Conservation (phyloP, 257 asterid genomes). For the Nicotiana tomentosiformis region DNA sequence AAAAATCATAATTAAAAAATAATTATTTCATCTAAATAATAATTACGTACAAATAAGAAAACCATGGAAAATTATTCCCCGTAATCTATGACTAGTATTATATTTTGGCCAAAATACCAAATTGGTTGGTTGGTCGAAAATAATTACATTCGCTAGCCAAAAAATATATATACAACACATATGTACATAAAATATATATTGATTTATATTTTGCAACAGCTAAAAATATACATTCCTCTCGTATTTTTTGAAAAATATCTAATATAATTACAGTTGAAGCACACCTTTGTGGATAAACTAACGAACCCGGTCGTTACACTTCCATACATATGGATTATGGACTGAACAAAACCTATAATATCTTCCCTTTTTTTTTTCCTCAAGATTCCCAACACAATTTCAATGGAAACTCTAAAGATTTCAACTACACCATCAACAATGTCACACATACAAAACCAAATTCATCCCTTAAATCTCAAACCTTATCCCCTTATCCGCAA, state of each 20-base stretch:
- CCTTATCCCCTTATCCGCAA: constrained; percentile 11
- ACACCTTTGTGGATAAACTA: not conserved
- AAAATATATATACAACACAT: too few species aligned
- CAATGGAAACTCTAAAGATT: constrained; percentile 2
- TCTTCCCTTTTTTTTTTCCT: not conserved
- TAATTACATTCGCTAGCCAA: too few species aligned
- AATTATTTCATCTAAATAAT: too few species aligned
- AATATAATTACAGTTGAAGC: not conserved
- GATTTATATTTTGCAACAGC: too few species aligned
- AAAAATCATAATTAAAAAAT: too few species aligned
- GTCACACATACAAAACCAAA: not conserved
- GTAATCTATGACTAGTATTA: too few species aligned
- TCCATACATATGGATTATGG: constrained; percentile 4
- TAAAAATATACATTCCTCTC: too few species aligned
- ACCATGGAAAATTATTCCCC: too few species aligned
- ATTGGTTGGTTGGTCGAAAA: too few species aligned
- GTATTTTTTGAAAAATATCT: not conserved
- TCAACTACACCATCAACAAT: not conserved
- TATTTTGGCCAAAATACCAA: too few species aligned
- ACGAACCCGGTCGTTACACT: not conserved
- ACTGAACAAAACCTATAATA: not conserved
- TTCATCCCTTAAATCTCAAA: not conserved
- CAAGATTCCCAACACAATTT: not conserved
- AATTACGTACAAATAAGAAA: too few species aligned
- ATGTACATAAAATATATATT: too few species aligned